A percentile compares a stretch with the other conserved stretches of the same genome.
Conservation (phyloP, 352 stramenopile genomes). For the Globisporangium radiosum region DNA sequence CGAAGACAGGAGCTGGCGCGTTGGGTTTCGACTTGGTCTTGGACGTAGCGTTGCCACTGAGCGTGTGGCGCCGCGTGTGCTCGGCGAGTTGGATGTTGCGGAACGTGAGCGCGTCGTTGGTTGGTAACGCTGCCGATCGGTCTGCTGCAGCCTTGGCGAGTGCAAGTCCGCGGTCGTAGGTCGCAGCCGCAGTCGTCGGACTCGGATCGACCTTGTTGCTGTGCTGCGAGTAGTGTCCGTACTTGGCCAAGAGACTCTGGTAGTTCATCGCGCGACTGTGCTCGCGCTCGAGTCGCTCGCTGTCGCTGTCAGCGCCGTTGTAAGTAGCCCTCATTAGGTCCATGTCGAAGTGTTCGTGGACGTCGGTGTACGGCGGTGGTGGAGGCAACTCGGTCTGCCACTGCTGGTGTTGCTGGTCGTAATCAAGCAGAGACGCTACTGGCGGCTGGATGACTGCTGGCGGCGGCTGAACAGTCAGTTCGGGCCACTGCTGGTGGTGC, state of each 20-base stretch:
- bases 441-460: no score
- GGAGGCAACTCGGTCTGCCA: not conserved
- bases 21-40: slow-evolving; percentile 19
- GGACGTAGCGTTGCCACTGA: slow-evolving; percentile 1
- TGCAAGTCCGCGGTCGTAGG: no score
- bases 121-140: not conserved
- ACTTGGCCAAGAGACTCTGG: slow-evolving; percentile 69
- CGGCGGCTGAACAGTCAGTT: not conserved
- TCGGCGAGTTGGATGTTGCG: slow-evolving; percentile 32
- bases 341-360: not conserved
- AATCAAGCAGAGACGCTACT: no score
- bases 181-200: slow-evolving; percentile 2
- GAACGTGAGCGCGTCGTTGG: slow-evolving; percentile 18
- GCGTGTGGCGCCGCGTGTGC: slow-evolving; percentile 15
- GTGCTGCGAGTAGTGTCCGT: slow-evolving; percentile 65
- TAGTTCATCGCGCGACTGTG: slow-evolving; percentile 59
- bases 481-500: slow-evolving; percentile 5
- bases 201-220: slow-evolving; percentile 51
- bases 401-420: not conserved
- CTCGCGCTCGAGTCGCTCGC: slow-evolving; percentile 28
- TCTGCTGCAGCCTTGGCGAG: no score
- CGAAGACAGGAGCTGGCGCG: slow-evolving; percentile 32
- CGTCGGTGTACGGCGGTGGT: not conserved
- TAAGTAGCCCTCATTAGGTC: no score
- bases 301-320: not conserved